Evolutionary conservation across 2,329 filamentous ascomycete species (phyloP), one percentile per base, ranked within the genome.

Genomic region (Teratosphaeria zuluensis): DNA sequence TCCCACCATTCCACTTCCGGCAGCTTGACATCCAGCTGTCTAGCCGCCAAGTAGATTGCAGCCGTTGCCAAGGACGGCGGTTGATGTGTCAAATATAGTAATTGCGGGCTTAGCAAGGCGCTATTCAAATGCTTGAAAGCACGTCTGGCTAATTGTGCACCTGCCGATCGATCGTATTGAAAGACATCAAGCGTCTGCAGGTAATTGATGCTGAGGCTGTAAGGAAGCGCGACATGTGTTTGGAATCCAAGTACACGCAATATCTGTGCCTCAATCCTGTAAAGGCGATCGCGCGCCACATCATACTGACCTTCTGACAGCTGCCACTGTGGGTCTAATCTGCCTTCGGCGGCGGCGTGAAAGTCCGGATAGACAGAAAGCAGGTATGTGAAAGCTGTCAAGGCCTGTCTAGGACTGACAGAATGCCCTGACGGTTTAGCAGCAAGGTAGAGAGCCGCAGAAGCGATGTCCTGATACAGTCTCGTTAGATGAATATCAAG

Each of bases 1-100:
- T 96, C 92, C 94, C 94, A 99, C 94, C 94, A 99, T 63, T 90
- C 86, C 54, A 83, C 84, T 63, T 88, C 88, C 0, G 92, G 90
- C 75, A 96, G 80, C 72, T 89, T 91, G 12, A 88, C 83, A 0
- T 82, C 85, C 1, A 83, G 72, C 64, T 97, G 91, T 52, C 86
- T 82, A 0, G 90, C 88, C 0, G 92, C 89, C n/a, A 90, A 83
- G 71, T 97, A 99, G 33, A 96, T 88, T 0, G 92, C 90, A 1
- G 92, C 89, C 2, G 90, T 90, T 4, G 94, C 92, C 9, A 99
- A 78, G 28, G 86, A 84, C 62, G 88, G 83, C 1, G 94, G 92
- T 71, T 97, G 94, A 70, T 96, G 92, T 2, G 94, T 97, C 31
- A 95, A 78, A 72, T 95, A 96, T 14, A 96, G 78, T 70, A 95